A percentile compares a stretch with the other conserved stretches of the same genome.
Conservation (phyloP, 2,329 filamentous ascomycete genomes). For the Seiridium unicorne region DNA sequence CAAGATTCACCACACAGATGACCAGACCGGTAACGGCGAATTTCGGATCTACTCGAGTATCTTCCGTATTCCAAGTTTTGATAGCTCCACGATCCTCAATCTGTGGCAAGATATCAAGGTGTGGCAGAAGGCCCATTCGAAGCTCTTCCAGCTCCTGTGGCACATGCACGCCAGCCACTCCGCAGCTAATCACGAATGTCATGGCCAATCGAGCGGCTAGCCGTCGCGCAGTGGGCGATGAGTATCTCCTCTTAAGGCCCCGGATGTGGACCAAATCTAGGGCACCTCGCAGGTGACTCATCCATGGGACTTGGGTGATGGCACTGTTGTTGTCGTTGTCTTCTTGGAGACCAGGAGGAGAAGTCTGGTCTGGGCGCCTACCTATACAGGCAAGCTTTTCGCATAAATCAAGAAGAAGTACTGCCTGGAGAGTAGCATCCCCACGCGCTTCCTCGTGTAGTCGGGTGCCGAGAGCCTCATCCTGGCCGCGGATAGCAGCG, state of each 20-base stretch:
- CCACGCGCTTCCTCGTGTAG: not conserved
- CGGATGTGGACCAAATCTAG: conserved; percentile 15
- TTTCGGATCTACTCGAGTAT: conserved; percentile 14
- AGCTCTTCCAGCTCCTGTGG: conserved; percentile 9
- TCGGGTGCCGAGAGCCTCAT: not conserved
- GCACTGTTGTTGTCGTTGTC: not conserved
- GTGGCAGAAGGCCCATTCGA: not conserved
- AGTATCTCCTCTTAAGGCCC: conserved; percentile 6
- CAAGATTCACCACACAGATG: conserved; percentile 14
- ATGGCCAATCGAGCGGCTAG: conserved; percentile 16
- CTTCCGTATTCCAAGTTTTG: not conserved
- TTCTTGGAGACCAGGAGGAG: too few species aligned
- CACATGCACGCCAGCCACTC: conserved; percentile 10
- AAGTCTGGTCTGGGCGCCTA: not conserved
- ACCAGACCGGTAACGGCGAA: conserved; percentile 17
- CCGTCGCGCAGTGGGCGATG: conserved; percentile 5
- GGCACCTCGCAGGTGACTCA: conserved; percentile 20
- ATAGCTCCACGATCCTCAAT: not conserved
- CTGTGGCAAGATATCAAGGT: not conserved
- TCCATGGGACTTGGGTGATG: conserved; percentile 9
- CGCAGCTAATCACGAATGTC: conserved; percentile 10
- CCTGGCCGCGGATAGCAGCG: conserved; percentile 1
- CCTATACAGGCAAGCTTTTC: conserved; percentile 19
- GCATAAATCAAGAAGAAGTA: conserved; percentile 24
- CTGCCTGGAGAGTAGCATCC: conserved; percentile 19